phyloP scores from a whole-genome alignment of 345 rosid genomes.

The Arabis hirsuta region DNA sequence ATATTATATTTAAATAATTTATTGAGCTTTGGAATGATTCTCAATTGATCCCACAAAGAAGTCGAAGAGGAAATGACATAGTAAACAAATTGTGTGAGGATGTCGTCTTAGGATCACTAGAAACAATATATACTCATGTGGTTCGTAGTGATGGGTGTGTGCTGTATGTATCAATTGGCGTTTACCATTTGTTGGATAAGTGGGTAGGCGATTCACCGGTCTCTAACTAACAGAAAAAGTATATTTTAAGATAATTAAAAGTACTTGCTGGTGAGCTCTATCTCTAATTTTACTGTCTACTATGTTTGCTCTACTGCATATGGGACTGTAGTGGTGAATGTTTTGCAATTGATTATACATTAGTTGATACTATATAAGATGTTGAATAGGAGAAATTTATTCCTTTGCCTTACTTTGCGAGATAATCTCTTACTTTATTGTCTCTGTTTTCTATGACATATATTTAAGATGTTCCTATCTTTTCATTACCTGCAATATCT shows the following conservation, averaged over 20 bases:
- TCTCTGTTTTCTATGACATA: not conserved
- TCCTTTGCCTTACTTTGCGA: not conserved
- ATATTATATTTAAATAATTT: conserved; percentile 1
- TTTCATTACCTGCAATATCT: not conserved
- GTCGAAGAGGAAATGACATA: not conserved
- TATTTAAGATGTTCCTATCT: not conserved
- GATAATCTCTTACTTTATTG: not conserved
- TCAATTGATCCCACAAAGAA: not conserved
- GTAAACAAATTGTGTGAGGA: conserved; percentile 10
- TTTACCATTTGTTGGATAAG: not conserved
- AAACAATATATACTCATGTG: not conserved
- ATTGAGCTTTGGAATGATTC: not conserved
- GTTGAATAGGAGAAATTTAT: not conserved
- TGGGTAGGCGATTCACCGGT: not conserved
- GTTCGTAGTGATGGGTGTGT: conserved; percentile 1
- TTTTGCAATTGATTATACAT: not conserved
- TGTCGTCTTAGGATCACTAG: not conserved
- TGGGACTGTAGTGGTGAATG: conserved; percentile 7
- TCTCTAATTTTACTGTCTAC: not conserved
- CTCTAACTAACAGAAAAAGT: not conserved
- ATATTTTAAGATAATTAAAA: not conserved
- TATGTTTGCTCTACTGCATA: conserved; percentile 14
- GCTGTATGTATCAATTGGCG: not conserved
- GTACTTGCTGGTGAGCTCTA: conserved; percentile 7
- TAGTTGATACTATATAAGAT: not conserved